These are phyloP conservation scores for Plenodomus biglobosus DNA, from an alignment of 2,329 filamentous ascomycete genomes.

Conservation along the genomic window DNA sequence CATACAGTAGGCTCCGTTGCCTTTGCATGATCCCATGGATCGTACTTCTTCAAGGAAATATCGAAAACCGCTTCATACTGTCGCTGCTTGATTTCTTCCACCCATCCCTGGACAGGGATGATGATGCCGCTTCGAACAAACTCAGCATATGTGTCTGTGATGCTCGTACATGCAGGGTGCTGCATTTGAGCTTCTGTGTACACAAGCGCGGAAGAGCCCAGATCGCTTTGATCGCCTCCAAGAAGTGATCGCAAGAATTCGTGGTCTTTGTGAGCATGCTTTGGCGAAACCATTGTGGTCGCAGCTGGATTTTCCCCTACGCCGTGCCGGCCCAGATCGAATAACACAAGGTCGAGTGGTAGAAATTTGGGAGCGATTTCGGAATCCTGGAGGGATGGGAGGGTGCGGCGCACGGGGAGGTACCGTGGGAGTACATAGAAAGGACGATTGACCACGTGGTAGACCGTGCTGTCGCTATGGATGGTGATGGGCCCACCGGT, in stretches of 20 bases:
- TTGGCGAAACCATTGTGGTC: slow-evolving; percentile 64
- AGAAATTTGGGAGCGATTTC: slow-evolving; percentile 61
- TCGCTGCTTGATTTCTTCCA: slow-evolving; percentile 22
- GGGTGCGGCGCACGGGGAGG: slow-evolving; percentile 29
- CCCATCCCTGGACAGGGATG: slow-evolving; percentile 45
- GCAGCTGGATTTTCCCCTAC: slow-evolving; percentile 60
- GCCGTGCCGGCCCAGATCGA: slow-evolving; percentile 67
- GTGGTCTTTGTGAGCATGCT: slow-evolving; percentile 59
- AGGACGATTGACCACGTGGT: slow-evolving; percentile 69
- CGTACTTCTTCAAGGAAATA: slow-evolving; percentile 13
- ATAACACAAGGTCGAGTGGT: slow-evolving; percentile 71
- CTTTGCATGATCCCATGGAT: slow-evolving; percentile 15
- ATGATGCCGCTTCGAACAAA: slow-evolving; percentile 67
- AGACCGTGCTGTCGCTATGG: slow-evolving; percentile 56
- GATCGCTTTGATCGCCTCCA: slow-evolving; percentile 50
- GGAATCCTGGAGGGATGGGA: slow-evolving; percentile 29
- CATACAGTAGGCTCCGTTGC: slow-evolving; percentile 6
- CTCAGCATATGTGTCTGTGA: slow-evolving; percentile 72
- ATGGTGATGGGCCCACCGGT: slow-evolving; percentile 40
- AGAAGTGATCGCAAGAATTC: slow-evolving; percentile 48
- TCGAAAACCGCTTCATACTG: not conserved
- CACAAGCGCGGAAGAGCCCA: slow-evolving; percentile 43
- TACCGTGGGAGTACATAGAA: slow-evolving; percentile 69
- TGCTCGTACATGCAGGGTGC: slow-evolving; percentile 65
- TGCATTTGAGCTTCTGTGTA: slow-evolving; percentile 46